These are phyloP conservation scores for Candida arabinofermentans DNA, from an alignment of 805 yeast genomes.

Conservation along the genomic window DNA sequence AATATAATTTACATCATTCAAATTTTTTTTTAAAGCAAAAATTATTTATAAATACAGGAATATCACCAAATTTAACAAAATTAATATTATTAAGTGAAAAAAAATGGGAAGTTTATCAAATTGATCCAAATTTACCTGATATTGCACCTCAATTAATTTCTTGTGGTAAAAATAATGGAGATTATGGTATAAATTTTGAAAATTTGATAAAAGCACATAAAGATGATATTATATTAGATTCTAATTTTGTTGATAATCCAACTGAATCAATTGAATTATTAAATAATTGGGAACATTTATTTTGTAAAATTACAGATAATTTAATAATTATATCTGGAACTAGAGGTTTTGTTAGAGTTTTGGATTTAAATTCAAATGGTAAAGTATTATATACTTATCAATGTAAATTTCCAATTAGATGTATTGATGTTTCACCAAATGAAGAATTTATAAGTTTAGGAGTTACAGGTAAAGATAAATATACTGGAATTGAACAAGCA, in stretches of 20 bases:
- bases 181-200: slow-evolving; percentile 52
- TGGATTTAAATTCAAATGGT: slow-evolving; percentile 55
- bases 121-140: slow-evolving; percentile 39
- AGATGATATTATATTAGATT: slow-evolving; percentile 22
- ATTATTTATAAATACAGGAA: slow-evolving; percentile 51
- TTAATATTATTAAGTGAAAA: slow-evolving; percentile 64
- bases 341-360: slow-evolving; percentile 63
- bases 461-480: slow-evolving; percentile 72
- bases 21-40: slow-evolving; percentile 45
- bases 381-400: slow-evolving; percentile 62
- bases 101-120: slow-evolving; percentile 70
- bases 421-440: slow-evolving; percentile 65
- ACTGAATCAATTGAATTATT: slow-evolving; percentile 33
- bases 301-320: slow-evolving; percentile 55
- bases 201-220: slow-evolving; percentile 26
- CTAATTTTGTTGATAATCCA: slow-evolving; percentile 25
- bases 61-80: slow-evolving; percentile 59
- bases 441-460: slow-evolving; percentile 73
- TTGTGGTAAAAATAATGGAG: slow-evolving; percentile 68
- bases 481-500: slow-evolving; percentile 69
- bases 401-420: slow-evolving; percentile 72
- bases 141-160: slow-evolving; percentile 54
- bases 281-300: slow-evolving; percentile 54
- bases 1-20: slow-evolving; percentile 47
- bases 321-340: slow-evolving; percentile 68